phyloP scores from a whole-genome alignment of 1,284 basidiomycete genomes.

The Marasmius oreades region DNA sequence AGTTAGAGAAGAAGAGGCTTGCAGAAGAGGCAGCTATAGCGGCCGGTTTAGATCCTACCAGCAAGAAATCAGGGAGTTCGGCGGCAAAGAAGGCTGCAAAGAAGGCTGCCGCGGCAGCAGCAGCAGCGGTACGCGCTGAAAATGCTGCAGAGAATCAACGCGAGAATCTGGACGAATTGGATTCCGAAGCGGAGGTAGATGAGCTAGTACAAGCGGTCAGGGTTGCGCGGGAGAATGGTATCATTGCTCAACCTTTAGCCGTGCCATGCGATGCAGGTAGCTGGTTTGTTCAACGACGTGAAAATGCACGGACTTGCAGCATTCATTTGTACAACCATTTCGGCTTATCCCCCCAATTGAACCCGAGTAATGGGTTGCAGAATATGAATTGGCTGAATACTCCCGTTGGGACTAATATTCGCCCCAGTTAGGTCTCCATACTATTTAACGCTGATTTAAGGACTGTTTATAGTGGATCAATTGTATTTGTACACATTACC shows the following conservation, averaged over 20 bases:
- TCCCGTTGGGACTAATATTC: neutral
- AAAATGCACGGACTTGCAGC: conserved; percentile 64
- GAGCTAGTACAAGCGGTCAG: conserved; percentile 50
- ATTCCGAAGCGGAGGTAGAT: conserved; percentile 72
- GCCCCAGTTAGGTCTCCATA: neutral
- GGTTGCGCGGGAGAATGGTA: conserved; percentile 51
- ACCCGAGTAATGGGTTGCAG: neutral
- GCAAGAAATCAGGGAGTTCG: conserved; percentile 29
- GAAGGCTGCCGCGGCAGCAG: conserved; percentile 39
- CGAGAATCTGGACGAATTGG: conserved; percentile 76
- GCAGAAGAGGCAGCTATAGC: conserved; percentile 65
- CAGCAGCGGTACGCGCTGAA: conserved; percentile 40
- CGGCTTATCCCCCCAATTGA: neutral
- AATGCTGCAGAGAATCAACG: conserved; percentile 52
- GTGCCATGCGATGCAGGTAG: conserved; percentile 53
- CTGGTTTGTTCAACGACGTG: conserved; percentile 76
- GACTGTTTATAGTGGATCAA: neutral
- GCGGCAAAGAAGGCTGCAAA: conserved; percentile 43
- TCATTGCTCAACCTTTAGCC: conserved; percentile 53
- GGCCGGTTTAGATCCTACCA: conserved; percentile 42
- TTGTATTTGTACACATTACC: neutral
- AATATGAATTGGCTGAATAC: neutral
- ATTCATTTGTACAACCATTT: conserved; percentile 63
- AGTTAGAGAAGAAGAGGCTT: conserved; percentile 69
- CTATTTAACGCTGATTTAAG: neutral